These are phyloP conservation scores for Arabidopsis arenosa DNA, from an alignment of 345 rosid species.

Conservation along the genomic window DNA sequence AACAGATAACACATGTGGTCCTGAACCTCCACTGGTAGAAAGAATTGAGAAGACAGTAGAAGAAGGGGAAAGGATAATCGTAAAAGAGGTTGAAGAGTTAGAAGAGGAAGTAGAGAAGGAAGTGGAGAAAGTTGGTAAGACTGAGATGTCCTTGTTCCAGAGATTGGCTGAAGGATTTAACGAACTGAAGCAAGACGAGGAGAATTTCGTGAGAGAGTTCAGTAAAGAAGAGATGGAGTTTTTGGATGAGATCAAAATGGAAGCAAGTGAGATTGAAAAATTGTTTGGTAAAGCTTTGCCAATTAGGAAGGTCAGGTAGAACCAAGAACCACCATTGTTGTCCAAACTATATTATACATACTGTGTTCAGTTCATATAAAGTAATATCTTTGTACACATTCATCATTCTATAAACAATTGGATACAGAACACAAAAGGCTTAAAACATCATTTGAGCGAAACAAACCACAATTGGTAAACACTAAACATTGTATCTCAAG, in stretches of 20 bases:
- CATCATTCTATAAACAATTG: constrained; percentile 23
- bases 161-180: constrained; percentile 77
- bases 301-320: constrained; percentile 71
- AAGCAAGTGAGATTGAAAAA: constrained; percentile 79
- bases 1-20: constrained; percentile 84
- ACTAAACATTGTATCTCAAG: neutral
- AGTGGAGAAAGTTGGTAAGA: constrained; percentile 64
- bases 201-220: constrained; percentile 61
- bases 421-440: constrained; percentile 20
- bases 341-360: constrained; percentile 16
- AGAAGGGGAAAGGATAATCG: constrained; percentile 73
- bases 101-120: constrained; percentile 54
- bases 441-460: constrained; percentile 22
- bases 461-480: neutral
- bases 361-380: constrained; percentile 6
- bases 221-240: constrained; percentile 85
- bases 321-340: constrained; percentile 25
- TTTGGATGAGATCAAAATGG: constrained; percentile 73
- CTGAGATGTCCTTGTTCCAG: constrained; percentile 74
- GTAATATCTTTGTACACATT: constrained; percentile 26
- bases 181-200: constrained; percentile 70
- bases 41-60: constrained; percentile 93
- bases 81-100: constrained; percentile 71
- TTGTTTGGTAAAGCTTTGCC: constrained; percentile 79
- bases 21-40: constrained; percentile 90